phyloP scores from a whole-genome alignment of 352 stramenopile genomes.

The Globisporangium apiculatum region DNA sequence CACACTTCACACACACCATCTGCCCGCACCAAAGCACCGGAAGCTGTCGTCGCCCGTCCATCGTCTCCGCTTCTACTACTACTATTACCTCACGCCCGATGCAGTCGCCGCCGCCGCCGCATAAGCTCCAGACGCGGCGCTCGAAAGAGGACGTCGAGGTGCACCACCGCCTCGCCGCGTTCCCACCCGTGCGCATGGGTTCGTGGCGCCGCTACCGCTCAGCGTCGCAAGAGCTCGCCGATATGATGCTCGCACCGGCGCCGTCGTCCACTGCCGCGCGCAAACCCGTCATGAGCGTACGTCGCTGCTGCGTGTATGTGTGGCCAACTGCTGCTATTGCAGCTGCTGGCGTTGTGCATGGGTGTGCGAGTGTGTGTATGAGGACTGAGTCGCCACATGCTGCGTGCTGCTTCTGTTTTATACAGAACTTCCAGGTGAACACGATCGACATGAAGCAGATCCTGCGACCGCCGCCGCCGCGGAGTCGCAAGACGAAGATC shows the following conservation, averaged over 20 bases:
- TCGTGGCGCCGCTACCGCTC: constrained; percentile 62
- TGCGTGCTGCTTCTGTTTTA: background rate
- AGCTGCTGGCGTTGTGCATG: background rate
- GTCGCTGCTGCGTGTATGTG: background rate
- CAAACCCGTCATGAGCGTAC: constrained; percentile 25
- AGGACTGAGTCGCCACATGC: too few species aligned
- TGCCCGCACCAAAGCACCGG: background rate
- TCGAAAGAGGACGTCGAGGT: constrained; percentile 17
- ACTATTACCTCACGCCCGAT: background rate
- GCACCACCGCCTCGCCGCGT: constrained; percentile 33
- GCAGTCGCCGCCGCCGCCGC: background rate
- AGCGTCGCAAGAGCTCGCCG: constrained; percentile 53
- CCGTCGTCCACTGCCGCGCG: constrained; percentile 25
- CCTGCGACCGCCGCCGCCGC: constrained; percentile 34
- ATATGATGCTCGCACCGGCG: constrained; percentile 35
- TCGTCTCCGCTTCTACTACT: background rate
- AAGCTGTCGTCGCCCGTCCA: background rate
- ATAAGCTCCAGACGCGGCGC: constrained; percentile 1
- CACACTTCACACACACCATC: background rate
- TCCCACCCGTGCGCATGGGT: constrained; percentile 51
- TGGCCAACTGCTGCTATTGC: background rate
- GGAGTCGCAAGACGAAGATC: constrained; percentile 96
- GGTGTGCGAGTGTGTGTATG: too few species aligned
- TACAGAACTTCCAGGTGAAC: constrained; percentile 60
- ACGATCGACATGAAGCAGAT: constrained; percentile 66